Conservation (phyloP, 352 stramenopile species). For the Phytopythium chamaehyphon region DNA sequence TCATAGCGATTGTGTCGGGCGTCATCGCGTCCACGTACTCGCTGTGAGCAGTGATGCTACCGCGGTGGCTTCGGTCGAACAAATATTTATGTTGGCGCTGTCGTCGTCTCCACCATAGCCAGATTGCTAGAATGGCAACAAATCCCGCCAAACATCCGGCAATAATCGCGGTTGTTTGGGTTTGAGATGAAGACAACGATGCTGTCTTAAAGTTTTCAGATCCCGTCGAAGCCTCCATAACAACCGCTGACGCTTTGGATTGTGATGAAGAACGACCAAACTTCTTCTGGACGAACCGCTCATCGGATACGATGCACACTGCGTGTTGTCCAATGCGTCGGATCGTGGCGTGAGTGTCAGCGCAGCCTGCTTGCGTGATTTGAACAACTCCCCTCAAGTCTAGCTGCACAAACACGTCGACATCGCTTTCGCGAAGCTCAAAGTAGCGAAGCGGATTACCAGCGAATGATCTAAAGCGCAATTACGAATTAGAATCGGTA, state of each 20-base stretch:
- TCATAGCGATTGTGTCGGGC: slow-evolving; percentile 24
- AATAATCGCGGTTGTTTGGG: slow-evolving; percentile 4
- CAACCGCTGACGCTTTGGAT: too few species aligned
- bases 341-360: slow-evolving; percentile 2
- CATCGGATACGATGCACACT: slow-evolving; percentile 13
- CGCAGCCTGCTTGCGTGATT: not conserved
- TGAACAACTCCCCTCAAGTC: not conserved
- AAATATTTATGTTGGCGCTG: slow-evolving; percentile 11
- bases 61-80: slow-evolving; percentile 9
- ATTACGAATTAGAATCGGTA: too few species aligned
- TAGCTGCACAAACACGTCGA: not conserved
- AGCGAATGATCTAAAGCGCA: not conserved
- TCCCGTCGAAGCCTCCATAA: too few species aligned
- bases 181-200: too few species aligned
- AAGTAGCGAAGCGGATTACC: slow-evolving; percentile 8
- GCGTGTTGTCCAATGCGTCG: slow-evolving; percentile 4
- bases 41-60: slow-evolving; percentile 7
- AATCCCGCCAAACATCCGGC: slow-evolving; percentile 9
- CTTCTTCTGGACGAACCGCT: slow-evolving; percentile 10
- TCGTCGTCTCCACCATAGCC: slow-evolving; percentile 12
- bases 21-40: slow-evolving; percentile 31
- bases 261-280: too few species aligned
- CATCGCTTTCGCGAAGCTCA: slow-evolving; percentile 12
- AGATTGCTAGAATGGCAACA: slow-evolving; percentile 12
- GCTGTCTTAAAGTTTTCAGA: too few species aligned